A percentile compares a stretch with the other conserved stretches of the same genome.
Conservation (phyloP, 257 asterid genomes). For the Gentiana macrophylla region DNA sequence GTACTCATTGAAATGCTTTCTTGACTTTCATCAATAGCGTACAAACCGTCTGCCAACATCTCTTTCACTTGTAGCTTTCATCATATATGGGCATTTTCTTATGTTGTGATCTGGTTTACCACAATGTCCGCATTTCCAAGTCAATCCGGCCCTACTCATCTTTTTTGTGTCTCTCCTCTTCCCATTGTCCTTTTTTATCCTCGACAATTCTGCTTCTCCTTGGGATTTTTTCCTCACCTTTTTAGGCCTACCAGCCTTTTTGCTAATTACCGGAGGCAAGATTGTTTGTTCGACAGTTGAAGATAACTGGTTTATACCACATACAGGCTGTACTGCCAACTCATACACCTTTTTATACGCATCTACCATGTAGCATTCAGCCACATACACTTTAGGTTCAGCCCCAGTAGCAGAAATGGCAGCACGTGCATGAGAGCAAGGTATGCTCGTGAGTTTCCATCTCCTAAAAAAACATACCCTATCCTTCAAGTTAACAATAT, state of each 20-base stretch:
- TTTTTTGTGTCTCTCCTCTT: background rate
- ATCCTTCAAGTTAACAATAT: background rate
- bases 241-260: background rate
- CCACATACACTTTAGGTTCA: background rate
- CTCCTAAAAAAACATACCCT: slow-evolving; percentile 1
- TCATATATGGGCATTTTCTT: no score
- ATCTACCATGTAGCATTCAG: background rate
- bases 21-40: no score
- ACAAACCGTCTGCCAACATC: no score
- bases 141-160: background rate
- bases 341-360: background rate
- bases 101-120: no score
- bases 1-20: no score
- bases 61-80: no score
- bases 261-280: background rate
- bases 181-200: background rate
- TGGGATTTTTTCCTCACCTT: background rate
- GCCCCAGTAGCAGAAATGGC: background rate
- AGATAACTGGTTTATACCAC: background rate
- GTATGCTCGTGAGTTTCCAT: slow-evolving; percentile 4
- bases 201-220: background rate
- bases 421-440: background rate
- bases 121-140: no score
- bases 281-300: background rate
- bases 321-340: background rate